A percentile compares a stretch with the other conserved stretches of the same genome.
Conservation (phyloP, 257 asterid species). For the Asclepias syriaca region DNA sequence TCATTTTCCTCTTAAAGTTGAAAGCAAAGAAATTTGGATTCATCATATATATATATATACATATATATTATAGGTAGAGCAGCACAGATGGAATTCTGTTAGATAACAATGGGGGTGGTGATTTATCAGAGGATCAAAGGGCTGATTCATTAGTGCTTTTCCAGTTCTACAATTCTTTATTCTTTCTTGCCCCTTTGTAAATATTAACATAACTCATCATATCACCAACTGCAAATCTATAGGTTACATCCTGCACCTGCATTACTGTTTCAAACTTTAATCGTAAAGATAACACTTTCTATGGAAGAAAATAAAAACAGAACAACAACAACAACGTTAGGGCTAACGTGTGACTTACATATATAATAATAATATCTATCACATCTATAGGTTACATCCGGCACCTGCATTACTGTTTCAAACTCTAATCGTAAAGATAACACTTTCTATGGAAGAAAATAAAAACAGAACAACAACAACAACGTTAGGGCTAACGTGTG, state of each 20-base stretch:
- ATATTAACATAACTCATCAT: background rate
- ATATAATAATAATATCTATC: background rate
- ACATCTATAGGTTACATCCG: background rate
- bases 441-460: background rate
- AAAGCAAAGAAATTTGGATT: background rate
- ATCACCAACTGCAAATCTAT: background rate
- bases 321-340: background rate
- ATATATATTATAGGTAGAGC: conserved; percentile 32
- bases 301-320: too few species aligned
- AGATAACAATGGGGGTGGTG: conserved; percentile 35
- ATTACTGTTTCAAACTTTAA: background rate
- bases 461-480: background rate
- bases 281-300: background rate
- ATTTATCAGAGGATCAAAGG: conserved; percentile 21
- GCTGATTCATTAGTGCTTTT: conserved; percentile 22
- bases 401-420: background rate
- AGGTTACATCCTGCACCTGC: background rate
- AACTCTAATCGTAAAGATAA: background rate
- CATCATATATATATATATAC: background rate
- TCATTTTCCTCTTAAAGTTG: background rate
- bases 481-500: background rate
- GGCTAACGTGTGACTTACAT: background rate
- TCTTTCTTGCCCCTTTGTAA: conserved; percentile 2
- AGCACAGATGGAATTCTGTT: conserved; percentile 31
- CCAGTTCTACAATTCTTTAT: background rate